These are phyloP conservation scores for Pleurostoma richardsiae DNA, from an alignment of 2,329 filamentous ascomycete species.

Conservation along the genomic window DNA sequence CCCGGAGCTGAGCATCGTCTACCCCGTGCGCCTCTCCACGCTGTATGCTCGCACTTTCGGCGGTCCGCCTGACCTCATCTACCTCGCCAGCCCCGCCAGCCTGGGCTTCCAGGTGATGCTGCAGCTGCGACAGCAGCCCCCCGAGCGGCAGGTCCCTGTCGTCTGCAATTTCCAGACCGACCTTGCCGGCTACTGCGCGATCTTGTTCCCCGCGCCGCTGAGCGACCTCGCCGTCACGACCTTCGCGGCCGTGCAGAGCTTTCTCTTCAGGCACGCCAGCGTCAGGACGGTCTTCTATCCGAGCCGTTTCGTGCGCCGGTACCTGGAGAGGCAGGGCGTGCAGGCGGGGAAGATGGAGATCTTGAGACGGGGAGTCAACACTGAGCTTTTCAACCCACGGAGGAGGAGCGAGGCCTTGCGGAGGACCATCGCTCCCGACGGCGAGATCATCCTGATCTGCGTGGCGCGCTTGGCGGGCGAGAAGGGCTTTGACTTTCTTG, in stretches of 20 bases:
- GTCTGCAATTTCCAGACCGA: constrained; percentile 71
- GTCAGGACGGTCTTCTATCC: constrained; percentile 67
- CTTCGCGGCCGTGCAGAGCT: constrained; percentile 60
- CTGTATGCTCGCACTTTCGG: constrained; percentile 58
- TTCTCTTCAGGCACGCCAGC: constrained; percentile 56
- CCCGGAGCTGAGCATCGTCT: constrained; percentile 64
- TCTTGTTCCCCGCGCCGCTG: constrained; percentile 61
- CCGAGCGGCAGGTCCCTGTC: constrained; percentile 49
- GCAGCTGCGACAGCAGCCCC: constrained; percentile 57
- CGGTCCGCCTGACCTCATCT: constrained; percentile 58
- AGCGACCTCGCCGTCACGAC: constrained; percentile 57
- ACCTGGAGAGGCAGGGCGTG: constrained; percentile 53
- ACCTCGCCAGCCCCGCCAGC: constrained; percentile 64
- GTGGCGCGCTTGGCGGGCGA: constrained; percentile 65
- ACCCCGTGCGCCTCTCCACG: constrained; percentile 60
- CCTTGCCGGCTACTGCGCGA: constrained; percentile 62
- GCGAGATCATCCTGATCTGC: constrained; percentile 60
- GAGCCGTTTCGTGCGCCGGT: constrained; percentile 55
- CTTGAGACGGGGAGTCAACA: constrained; percentile 61
- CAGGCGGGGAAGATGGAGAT: constrained; percentile 52
- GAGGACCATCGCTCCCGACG: constrained; percentile 50
- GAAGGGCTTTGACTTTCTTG: constrained; percentile 66
- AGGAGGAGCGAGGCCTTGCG: constrained; percentile 47
- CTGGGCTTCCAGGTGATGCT: constrained; percentile 67
- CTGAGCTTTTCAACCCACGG: constrained; percentile 52